Evolutionary conservation across 140 eudicot genomes (phyloP).

Genomic region (Oenanthe javanica): DNA sequence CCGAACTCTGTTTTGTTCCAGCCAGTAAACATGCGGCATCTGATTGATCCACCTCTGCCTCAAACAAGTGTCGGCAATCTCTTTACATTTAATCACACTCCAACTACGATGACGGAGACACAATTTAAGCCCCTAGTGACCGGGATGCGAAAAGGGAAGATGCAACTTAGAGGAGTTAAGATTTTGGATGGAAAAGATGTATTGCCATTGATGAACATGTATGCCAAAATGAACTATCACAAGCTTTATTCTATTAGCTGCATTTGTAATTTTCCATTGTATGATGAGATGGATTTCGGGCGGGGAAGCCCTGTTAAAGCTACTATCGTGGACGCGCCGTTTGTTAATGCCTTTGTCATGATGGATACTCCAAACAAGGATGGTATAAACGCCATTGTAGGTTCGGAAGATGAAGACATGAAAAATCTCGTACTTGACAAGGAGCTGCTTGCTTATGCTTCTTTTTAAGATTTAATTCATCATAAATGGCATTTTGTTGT

Average conservation of each 20-base stretch:
- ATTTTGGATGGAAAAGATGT: not conserved
- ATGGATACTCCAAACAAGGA: not conserved
- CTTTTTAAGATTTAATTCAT: too few relatives aligned
- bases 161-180: not conserved
- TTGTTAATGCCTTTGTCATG: not conserved
- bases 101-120: not conserved
- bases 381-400: not conserved
- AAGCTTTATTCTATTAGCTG: not conserved
- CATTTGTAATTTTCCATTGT: constrained; percentile 6
- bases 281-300: constrained; percentile 19
- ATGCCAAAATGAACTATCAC: not conserved
- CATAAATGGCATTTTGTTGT: too few relatives aligned
- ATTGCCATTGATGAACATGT: not conserved
- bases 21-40: not conserved
- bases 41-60: not conserved
- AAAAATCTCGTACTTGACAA: not conserved
- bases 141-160: constrained; percentile 9
- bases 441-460: not conserved
- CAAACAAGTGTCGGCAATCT: not conserved
- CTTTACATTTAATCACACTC: not conserved
- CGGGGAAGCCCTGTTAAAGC: constrained; percentile 24
- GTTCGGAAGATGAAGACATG: constrained; percentile 16
- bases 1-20: not conserved
- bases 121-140: not conserved
- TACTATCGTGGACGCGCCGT: not conserved